Evolutionary conservation across 257 asterid genomes (phyloP), one percentile per base, ranked within the genome.

Genomic region (Solanum piurae): DNA sequence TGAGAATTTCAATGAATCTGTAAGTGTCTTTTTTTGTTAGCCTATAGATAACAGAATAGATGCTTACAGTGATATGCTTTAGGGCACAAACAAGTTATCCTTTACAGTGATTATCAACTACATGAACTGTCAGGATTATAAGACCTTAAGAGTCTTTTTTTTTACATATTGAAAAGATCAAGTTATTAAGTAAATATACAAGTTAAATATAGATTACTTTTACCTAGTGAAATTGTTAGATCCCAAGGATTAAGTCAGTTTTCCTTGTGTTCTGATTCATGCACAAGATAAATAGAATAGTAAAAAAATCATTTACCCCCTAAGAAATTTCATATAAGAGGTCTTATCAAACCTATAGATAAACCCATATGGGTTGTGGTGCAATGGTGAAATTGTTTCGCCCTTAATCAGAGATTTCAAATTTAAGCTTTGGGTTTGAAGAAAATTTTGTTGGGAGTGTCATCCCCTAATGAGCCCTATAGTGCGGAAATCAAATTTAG

Each of bases 351-450:
- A 49, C 58, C 58, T 13, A 49, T 49, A 49, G 58, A 49, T 49
- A 13, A 13, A 49, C 58, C 21, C 14, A 13, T 14, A 49, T 49
- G 58, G 58, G 58, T 0, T 49, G 18, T 46, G 55, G 20, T 46
- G 55, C 0, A 46, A 1, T 46, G 55, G 1, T 6, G n/a, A 0
- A 1, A 52, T 2, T 52, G 9, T 52, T 52, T 52, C 0, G n/a
- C 7, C 4, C n/a, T 6, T 52, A 52, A 52, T 52, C 0, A 18
- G 9, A 52, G 4, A 52, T 52, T 1, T 18, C 10, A 0, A 0
- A 7, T 55, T 7, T 55, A 2, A 55, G 25, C 4, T 20, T 18
- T 55, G 11, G 1, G 25, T 55, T 3, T 55, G n/a, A 20, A 20
- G 21, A 2, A 6, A 2, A 1, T 18, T 6, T 55, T 55, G 10